These are phyloP conservation scores for Debaryomycetaceae sp. DNA, from an alignment of 1,139 yeast species.

Conservation along the genomic window DNA sequence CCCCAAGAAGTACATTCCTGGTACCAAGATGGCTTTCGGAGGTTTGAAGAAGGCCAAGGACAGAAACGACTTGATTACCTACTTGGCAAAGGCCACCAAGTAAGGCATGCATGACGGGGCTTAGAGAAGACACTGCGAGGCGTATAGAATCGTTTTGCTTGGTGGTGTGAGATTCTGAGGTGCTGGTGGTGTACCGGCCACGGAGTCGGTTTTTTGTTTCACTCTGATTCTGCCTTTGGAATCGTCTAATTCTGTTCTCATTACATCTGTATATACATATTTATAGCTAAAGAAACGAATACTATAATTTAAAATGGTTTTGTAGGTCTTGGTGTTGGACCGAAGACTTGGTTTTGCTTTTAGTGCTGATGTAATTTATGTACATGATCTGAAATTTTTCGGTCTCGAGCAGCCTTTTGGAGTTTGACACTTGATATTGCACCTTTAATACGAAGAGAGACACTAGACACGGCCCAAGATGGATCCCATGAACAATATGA, in stretches of 20 bases:
- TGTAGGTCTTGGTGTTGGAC: too few species aligned
- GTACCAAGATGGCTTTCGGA: slow-evolving; percentile 99
- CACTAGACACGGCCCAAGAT: background rate
- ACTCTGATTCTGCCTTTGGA: background rate
- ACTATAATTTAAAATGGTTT: background rate
- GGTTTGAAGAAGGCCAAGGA: slow-evolving; percentile 99
- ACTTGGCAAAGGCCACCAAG: slow-evolving; percentile 77
- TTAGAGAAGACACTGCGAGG: background rate
- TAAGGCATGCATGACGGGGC: slow-evolving; percentile 23
- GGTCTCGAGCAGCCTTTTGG: background rate
- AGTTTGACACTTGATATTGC: background rate
- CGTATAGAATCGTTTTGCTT: background rate
- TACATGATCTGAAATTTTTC: background rate
- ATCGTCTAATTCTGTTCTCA: background rate
- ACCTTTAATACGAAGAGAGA: background rate
- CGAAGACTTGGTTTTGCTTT: too few species aligned
- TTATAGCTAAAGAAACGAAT: background rate
- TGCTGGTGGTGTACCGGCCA: too few species aligned
- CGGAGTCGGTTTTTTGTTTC: too few species aligned
- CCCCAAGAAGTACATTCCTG: slow-evolving; percentile 99
- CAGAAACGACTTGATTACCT: slow-evolving; percentile 94
- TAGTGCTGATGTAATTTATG: background rate
- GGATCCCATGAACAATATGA: slow-evolving; percentile 26
- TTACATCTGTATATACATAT: background rate
- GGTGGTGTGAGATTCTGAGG: background rate